A percentile compares a stretch with the other conserved stretches of the same genome.
Evolutionary conservation across 2,329 filamentous ascomycete species (phyloP).

Genomic region (Aspergillus neotritici): DNA sequence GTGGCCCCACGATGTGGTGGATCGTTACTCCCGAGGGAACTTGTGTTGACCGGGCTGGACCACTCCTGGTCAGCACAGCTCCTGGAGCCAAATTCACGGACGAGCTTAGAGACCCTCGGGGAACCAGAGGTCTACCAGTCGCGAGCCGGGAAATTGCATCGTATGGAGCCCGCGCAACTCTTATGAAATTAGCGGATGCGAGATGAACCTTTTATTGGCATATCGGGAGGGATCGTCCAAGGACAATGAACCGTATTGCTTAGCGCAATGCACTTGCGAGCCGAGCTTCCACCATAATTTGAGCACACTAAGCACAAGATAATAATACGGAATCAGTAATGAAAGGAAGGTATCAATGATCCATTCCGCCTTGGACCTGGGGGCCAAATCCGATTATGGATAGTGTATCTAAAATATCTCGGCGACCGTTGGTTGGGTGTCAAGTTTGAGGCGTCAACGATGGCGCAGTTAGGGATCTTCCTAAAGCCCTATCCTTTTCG

Average conservation of each 20-base stretch:
- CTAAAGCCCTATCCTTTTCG: too few species aligned
- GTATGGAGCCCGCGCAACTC: constrained; percentile 4
- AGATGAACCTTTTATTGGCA: constrained; percentile 6
- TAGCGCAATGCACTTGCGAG: background rate
- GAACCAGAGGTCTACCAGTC: constrained; percentile 1
- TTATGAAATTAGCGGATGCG: constrained; percentile 2
- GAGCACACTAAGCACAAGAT: too few species aligned
- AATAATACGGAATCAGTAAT: too few species aligned
- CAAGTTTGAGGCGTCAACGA: too few species aligned
- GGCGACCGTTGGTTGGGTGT: too few species aligned
- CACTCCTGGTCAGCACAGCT: background rate
- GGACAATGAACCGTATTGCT: constrained; percentile 2
- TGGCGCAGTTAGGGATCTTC: too few species aligned
- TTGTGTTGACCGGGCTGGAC: too few species aligned
- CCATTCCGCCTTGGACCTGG: background rate
- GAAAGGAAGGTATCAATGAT: too few species aligned
- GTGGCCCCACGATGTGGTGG: too few species aligned
- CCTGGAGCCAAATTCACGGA: background rate
- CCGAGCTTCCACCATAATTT: background rate
- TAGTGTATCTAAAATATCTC: too few species aligned
- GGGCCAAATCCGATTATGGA: too few species aligned
- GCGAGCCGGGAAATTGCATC: constrained; percentile 1
- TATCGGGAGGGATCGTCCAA: constrained; percentile 5
- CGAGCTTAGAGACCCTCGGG: background rate
- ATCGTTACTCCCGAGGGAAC: too few species aligned